Conservation (phyloP, 306 rosid genomes). For the Quillaja saponaria region DNA sequence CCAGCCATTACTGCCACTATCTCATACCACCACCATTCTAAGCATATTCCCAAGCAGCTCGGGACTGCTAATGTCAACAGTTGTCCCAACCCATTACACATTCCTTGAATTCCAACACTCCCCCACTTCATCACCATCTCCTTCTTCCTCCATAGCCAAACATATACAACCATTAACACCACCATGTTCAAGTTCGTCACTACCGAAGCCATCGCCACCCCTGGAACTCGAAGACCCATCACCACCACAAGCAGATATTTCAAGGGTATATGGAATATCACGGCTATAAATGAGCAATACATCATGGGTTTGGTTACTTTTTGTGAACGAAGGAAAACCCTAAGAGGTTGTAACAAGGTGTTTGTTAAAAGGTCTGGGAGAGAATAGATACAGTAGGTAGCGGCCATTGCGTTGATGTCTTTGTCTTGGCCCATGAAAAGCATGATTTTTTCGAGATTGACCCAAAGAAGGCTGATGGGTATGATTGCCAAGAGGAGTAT, state of each 20-base stretch:
- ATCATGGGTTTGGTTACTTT: slow-evolving; percentile 82
- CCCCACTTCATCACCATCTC: slow-evolving; percentile 46
- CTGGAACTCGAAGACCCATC: slow-evolving; percentile 65
- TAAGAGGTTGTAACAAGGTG: slow-evolving; percentile 68
- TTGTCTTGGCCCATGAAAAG: slow-evolving; percentile 73
- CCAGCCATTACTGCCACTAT: slow-evolving; percentile 90
- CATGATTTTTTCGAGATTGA: slow-evolving; percentile 73
- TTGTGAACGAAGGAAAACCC: slow-evolving; percentile 74
- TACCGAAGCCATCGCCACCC: slow-evolving; percentile 90
- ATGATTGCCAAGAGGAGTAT: slow-evolving; percentile 63
- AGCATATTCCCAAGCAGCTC: slow-evolving; percentile 83
- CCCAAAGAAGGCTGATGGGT: slow-evolving; percentile 77
- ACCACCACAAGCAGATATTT: slow-evolving; percentile 52
- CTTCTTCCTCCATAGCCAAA: slow-evolving; percentile 43
- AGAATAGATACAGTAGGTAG: slow-evolving; percentile 67
- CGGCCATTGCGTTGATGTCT: slow-evolving; percentile 65
- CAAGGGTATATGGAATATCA: slow-evolving; percentile 67
- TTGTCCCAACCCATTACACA: slow-evolving; percentile 54
- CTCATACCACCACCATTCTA: slow-evolving; percentile 99
- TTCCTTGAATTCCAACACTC: slow-evolving; percentile 32
- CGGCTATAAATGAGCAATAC: slow-evolving; percentile 82
- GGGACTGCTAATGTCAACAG: slow-evolving; percentile 76
- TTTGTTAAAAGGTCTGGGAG: slow-evolving; percentile 81
- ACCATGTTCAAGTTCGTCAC: slow-evolving; percentile 77
- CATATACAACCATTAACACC: slow-evolving; percentile 67